A percentile compares a stretch with the other conserved stretches of the same genome.
Conservation (phyloP, 768 basidiomycete species). For the Xerocomellus intermedius region DNA sequence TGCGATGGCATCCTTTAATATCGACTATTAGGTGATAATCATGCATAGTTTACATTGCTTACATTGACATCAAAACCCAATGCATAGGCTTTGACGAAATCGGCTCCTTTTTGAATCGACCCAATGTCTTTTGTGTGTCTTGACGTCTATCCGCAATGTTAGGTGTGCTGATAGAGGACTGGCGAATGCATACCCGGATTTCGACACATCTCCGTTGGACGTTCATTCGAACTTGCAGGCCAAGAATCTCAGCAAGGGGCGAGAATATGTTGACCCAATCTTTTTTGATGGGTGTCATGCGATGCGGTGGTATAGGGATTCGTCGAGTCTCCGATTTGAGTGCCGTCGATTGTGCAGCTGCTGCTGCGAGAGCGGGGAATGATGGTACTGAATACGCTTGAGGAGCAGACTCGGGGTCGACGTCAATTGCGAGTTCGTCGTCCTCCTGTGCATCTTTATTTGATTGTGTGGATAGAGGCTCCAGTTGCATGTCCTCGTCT, state of each 20-base stretch:
- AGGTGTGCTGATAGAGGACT: not conserved
- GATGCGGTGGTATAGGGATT: constrained; percentile 91
- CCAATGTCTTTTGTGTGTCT: constrained; percentile 93
- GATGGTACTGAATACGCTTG: constrained; percentile 53
- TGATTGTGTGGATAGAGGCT: constrained; percentile 10
- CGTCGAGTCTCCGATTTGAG: constrained; percentile 85
- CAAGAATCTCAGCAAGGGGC: constrained; percentile 91
- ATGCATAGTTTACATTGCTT: constrained; percentile 24
- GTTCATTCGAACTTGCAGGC: constrained; percentile 97
- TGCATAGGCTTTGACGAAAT: constrained; percentile 94
- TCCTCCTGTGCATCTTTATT: constrained; percentile 39
- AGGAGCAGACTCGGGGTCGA: constrained; percentile 44
- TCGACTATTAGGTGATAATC: constrained; percentile 2
- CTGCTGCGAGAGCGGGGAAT: constrained; percentile 67
- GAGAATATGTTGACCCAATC: constrained; percentile 97
- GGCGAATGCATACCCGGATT: constrained; percentile 67
- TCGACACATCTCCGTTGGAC: constrained; percentile 86
- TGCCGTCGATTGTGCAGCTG: constrained; percentile 46
- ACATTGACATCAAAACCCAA: constrained; percentile 96
- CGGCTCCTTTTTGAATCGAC: constrained; percentile 93
- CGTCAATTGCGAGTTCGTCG: constrained; percentile 63
- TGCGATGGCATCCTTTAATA: constrained; percentile 83
- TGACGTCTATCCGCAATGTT: constrained; percentile 62
- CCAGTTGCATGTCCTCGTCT: constrained; percentile 34
- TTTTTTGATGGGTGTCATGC: constrained; percentile 95